Evolutionary conservation across 176 grass and related monocot genomes (phyloP).

Genomic region (Triticum dicoccoides): DNA sequence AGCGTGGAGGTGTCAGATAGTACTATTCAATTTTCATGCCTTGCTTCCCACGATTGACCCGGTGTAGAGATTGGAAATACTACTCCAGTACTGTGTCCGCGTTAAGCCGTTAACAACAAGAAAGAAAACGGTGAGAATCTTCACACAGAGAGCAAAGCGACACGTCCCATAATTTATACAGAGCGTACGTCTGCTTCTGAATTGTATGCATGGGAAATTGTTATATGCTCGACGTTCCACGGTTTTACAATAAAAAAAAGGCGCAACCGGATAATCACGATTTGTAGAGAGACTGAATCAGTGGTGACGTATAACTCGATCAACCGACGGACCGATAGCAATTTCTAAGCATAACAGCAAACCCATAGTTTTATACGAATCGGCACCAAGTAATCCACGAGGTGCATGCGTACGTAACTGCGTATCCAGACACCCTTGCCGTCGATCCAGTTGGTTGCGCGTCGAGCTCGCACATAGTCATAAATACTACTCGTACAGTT

Average conservation of each 20-base stretch:
- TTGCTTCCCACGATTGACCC: conserved; percentile 50
- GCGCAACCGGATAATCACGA: no score
- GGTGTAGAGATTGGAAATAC: background rate
- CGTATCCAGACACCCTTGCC: background rate
- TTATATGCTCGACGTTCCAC: background rate
- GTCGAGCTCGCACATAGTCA: background rate
- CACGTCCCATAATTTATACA: background rate
- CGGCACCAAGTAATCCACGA: background rate
- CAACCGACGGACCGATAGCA: background rate
- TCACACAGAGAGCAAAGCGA: background rate
- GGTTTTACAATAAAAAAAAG: background rate
- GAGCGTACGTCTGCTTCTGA: background rate
- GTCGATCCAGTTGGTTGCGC: background rate
- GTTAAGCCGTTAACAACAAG: no score
- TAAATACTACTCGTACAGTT: background rate
- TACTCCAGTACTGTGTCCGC: background rate
- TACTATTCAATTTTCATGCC: conserved; percentile 22
- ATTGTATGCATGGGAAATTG: background rate
- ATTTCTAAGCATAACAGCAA: no score
- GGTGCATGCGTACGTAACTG: background rate
- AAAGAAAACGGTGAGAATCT: background rate
- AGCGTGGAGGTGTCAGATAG: background rate
- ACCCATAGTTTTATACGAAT: background rate
- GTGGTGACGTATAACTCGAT: background rate
- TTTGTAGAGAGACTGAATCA: background rate